Evolutionary conservation across 1,284 basidiomycete genomes (phyloP), one percentile per base, ranked within the genome.

Genomic region (Ustilago crameri): DNA sequence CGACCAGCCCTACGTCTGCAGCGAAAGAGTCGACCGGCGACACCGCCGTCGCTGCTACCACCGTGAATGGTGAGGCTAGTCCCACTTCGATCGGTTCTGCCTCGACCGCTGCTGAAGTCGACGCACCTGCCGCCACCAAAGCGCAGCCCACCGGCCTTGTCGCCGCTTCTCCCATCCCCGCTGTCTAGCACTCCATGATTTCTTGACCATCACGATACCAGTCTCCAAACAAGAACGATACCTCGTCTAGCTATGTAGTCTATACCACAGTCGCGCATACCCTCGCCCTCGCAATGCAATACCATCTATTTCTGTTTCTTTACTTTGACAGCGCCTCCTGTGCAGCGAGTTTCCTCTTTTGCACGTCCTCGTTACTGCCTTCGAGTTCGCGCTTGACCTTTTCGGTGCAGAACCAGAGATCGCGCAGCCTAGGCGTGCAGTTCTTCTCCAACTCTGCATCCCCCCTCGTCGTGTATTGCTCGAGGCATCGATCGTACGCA

Each of bases 401-500:
- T 38, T 81, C 74, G 3, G 80, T 80, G 53, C 80, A 82, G 40
- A 73, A 56, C 61, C 74, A 75, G 5, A 82, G 72, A 15, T 69
- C 71, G 17, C 65, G 44, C 44, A 82, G 52, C 26, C 34, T 56
- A 3, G 79, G 77, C 32, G 78, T 78, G 57, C 80, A 82, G 30
- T 66, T 64, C 41, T 42, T 58, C 12, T 76, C 71, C 26, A 82
- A 58, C 55, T 72, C 76, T 3, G 73, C 74, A 30, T 81, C 77
- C 9, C 61, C 64, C 27, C 70, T 63, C 5, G 59, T n/a, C 2
- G 54, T 54, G 44, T 60, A 63, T 18, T 57, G 57, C 9, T 62
- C 60, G 37, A 82, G 62, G 50, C 80, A 82, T 23, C 46, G 50
- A 51, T 82, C 80, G 65, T 82, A 82, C 4, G 74, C 79, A 15